phyloP scores from a whole-genome alignment of 805 yeast species.

The Wickerhamomyces chambardii region DNA sequence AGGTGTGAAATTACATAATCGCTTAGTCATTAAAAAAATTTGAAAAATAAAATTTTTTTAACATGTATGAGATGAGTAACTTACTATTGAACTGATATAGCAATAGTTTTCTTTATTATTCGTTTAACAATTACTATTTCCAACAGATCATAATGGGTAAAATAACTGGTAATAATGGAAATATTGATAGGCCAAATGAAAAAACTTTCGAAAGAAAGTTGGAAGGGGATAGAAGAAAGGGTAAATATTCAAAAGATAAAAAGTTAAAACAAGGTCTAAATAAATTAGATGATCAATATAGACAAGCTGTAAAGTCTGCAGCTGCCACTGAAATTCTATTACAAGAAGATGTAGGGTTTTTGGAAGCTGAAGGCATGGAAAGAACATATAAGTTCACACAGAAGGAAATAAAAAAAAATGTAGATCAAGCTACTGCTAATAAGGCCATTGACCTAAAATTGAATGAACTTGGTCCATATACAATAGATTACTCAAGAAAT shows the following conservation, averaged over 20 bases:
- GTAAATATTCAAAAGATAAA: slow-evolving; percentile 40
- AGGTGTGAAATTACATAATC: too few relatives aligned
- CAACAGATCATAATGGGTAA: slow-evolving; percentile 18
- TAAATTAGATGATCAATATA: slow-evolving; percentile 60
- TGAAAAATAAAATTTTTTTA: too few relatives aligned
- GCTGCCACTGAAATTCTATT: slow-evolving; percentile 79
- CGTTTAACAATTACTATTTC: too few relatives aligned
- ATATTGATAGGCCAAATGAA: slow-evolving; percentile 19
- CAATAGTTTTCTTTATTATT: too few relatives aligned
- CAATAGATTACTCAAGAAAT: slow-evolving; percentile 71
- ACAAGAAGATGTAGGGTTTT: slow-evolving; percentile 76
- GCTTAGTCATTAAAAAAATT: too few relatives aligned
- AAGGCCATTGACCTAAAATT: slow-evolving; percentile 70
- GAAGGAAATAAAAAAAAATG: slow-evolving; percentile 63
- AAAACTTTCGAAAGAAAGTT: slow-evolving; percentile 22
- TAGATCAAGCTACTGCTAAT: slow-evolving; percentile 66
- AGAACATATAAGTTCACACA: slow-evolving; percentile 81
- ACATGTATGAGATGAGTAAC: too few relatives aligned
- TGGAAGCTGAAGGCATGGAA: slow-evolving; percentile 96
- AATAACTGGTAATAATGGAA: slow-evolving; percentile 13
- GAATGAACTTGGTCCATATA: slow-evolving; percentile 80
- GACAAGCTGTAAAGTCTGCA: slow-evolving; percentile 74
- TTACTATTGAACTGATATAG: too few relatives aligned
- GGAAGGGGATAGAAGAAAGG: slow-evolving; percentile 3
- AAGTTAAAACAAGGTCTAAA: slow-evolving; percentile 58